Base-by-base conservation (phyloP, 1,139 yeast species). In the Saccharomyces hybrid region DNA sequence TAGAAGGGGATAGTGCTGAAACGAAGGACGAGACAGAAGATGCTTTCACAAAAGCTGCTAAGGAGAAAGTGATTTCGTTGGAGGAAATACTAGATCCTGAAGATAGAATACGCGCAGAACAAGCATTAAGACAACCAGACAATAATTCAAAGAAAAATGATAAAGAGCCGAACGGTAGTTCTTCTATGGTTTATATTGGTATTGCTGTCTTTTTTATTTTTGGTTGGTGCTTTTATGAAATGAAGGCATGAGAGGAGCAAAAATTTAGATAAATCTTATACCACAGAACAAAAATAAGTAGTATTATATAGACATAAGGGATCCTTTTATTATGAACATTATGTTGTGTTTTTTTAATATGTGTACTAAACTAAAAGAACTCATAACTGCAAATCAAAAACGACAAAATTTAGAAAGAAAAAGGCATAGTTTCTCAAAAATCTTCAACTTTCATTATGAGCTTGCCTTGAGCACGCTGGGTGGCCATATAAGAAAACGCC, bases 401-500 rank as follows among this genome's bases (percentile, higher is more conserved):
- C 11, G 44, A 16, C 19, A 9, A 8, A 38, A 38, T 4, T 9
- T 9, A 16, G 24, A 4, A 16, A 16, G 24, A 38, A 21, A 53
- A 28, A 31, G 29, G 24, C 12, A 48, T 27, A 29, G 38, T 38
- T 9, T 24, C 26, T 56, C 59, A 73, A 55, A 73, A 73, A 48
- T 64, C 65, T 54, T 74, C 78, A 16, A 72, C 71, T 46, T 73
- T 64, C 47, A 75, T 55, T 5, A 87, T 78, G 52, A 87, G 73
- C 67, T 87, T 87, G 28, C 95, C 96, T 56, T 77, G 78, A 14
- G 83, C 81, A 56, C 74, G 77, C 49, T 82, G 81, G 2, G 74
- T 66, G 29, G 68, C 71, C 55, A 85, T 71, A 58, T 72, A 75
- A 2, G 77, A 77, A 54, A 78, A 69, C 0, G 91, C 95, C 11